Conservation (phyloP, 2,329 filamentous ascomycete species). For the Cladosporium sp. region DNA sequence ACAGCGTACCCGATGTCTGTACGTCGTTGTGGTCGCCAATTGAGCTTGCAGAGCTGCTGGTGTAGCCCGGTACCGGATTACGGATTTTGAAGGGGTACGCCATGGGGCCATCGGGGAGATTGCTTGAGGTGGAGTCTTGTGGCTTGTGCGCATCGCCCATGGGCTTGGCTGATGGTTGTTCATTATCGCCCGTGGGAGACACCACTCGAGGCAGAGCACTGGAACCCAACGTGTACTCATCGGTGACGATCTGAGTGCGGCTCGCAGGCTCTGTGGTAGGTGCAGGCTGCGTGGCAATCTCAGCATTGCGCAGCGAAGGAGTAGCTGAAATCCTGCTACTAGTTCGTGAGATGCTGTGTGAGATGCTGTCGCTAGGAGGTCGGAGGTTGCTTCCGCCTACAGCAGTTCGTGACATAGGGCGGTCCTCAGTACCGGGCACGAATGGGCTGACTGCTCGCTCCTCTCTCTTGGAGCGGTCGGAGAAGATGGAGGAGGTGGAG, state of each 20-base stretch:
- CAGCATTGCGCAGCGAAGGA: not conserved
- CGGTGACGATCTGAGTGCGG: not conserved
- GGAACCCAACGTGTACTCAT: not conserved
- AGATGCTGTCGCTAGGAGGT: not conserved
- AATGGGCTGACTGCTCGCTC: conserved; percentile 8
- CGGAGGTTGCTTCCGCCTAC: not conserved
- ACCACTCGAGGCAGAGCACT: not conserved
- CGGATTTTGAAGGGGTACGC: conserved; percentile 69
- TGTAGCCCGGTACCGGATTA: conserved; percentile 28
- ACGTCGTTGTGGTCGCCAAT: conserved; percentile 22
- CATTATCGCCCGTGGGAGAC: not conserved
- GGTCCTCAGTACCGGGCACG: not conserved
- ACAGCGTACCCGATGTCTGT: conserved; percentile 11
- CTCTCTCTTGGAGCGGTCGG: not conserved
- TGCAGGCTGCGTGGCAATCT: not conserved
- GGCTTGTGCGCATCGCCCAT: conserved; percentile 43
- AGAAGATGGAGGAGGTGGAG: not conserved
- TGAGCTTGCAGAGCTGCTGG: conserved; percentile 22
- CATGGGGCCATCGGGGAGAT: conserved; percentile 53
- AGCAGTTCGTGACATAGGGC: not conserved
- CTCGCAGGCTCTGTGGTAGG: not conserved
- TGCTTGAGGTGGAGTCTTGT: conserved; percentile 53
- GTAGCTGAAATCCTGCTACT: conserved; percentile 2
- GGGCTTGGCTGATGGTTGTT: not conserved
- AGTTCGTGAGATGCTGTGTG: conserved; percentile 1